Percentiles rank a stretch among this genome's conserved stretches.
Evolutionary conservation across 2,329 filamentous ascomycete genomes (phyloP).

Genomic region (Alternaria ethzedia): DNA sequence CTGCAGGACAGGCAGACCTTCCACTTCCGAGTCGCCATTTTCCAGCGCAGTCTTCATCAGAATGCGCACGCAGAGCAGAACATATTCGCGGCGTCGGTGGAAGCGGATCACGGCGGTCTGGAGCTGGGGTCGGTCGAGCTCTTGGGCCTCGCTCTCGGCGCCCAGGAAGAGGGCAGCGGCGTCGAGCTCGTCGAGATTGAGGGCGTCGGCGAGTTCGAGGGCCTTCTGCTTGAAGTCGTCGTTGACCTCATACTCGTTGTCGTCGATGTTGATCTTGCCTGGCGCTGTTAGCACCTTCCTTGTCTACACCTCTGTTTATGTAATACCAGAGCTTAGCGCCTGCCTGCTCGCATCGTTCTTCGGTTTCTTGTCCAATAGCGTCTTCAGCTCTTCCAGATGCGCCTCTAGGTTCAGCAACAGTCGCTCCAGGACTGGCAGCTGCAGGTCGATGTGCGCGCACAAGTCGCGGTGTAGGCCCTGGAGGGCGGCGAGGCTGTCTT

Average conservation of each 20-base stretch:
- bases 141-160: slow-evolving; percentile 71
- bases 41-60: slow-evolving; percentile 72
- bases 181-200: slow-evolving; percentile 88
- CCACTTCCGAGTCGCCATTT: slow-evolving; percentile 34
- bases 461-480: slow-evolving; percentile 88
- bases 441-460: slow-evolving; percentile 73
- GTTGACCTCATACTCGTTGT: slow-evolving; percentile 80
- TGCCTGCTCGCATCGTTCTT: slow-evolving; percentile 79
- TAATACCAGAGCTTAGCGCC: slow-evolving; percentile 56
- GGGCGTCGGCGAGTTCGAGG: slow-evolving; percentile 81
- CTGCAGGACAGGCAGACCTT: slow-evolving; percentile 29
- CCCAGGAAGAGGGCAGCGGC: slow-evolving; percentile 78
- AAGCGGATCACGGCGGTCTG: slow-evolving; percentile 85
- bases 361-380: slow-evolving; percentile 74
- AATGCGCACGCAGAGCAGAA: slow-evolving; percentile 83
- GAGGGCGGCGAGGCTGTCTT: slow-evolving; percentile 76
- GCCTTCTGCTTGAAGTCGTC: slow-evolving; percentile 84
- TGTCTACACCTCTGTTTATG: not conserved
- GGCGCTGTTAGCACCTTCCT: slow-evolving; percentile 20
- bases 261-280: slow-evolving; percentile 79
- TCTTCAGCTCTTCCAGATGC: slow-evolving; percentile 70
- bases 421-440: slow-evolving; percentile 73
- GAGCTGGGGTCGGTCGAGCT: slow-evolving; percentile 74
- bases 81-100: slow-evolving; percentile 81
- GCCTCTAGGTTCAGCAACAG: slow-evolving; percentile 69